Base-by-base conservation (phyloP, 345 rosid species). In the Lepidium sativum region DNA sequence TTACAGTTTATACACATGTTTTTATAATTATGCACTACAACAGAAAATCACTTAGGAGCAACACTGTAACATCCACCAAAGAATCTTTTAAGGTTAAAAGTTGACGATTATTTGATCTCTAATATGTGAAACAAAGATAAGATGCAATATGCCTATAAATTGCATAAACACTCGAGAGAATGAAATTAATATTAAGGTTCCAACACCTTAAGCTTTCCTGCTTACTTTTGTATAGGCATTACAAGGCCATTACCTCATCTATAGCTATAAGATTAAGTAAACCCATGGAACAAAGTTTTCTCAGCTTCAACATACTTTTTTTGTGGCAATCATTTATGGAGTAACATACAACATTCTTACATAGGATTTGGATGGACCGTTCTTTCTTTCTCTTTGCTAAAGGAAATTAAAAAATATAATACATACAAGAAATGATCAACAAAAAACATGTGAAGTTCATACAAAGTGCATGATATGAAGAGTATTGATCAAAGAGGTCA, bases 281-380 rank as follows among this genome's bases (percentile, higher is more conserved):
- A 65, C 99, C 99, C 72, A 92, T 82, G 10, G 78, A 65, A 76
- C 83, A 82, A 55, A 92, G 74, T 74, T 81, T 90, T 40, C 42
- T 80, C 56, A 90, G 82, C 83, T 86, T 89, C 39, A 84, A 77
- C 90, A 84, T 87, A 79, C 87, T 53, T 90, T 96, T 17, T 84
- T 29, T 0, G 96, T 92, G 18, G 92, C 96, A 27, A 88, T 80
- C 82, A 92, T 20, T 65, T 92, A 96, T 34, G 97, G 99, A 38
- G 99, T 90, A 20, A 87, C 99, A 78, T 92, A 92, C 38, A 90
- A 73, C 80, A 92, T n/a, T n/a, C n/a, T n/a, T n/a, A n/a, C n/a
- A n/a, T n/a, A n/a, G n/a, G n/a, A n/a, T n/a, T n/a, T n/a, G n/a
- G n/a, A n/a, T n/a, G n/a, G n/a, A n/a, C n/a, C n/a, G n/a, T n/a